Conservation (phyloP, 371 early-diverging fungal genomes). For the Agmasoma carcini region DNA sequence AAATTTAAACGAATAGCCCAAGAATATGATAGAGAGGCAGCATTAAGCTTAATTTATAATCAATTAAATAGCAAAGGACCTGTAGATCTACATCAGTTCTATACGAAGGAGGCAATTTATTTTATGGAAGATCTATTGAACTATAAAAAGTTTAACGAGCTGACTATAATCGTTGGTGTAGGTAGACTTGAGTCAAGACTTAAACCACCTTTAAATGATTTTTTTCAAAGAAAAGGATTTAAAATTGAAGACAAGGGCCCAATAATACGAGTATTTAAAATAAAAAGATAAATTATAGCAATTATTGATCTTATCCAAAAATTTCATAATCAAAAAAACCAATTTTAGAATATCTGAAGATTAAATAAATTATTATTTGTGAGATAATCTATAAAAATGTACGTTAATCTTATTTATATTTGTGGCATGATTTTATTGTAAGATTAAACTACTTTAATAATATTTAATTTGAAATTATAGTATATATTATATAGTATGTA, state of each 20-base stretch:
- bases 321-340: not conserved
- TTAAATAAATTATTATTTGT: not conserved
- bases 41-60: conserved; percentile 2
- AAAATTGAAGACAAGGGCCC: conserved; percentile 3
- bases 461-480: too few relatives aligned
- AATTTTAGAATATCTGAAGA: not conserved
- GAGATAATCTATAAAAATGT: too few relatives aligned
- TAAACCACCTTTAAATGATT: conserved; percentile 9
- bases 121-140: conserved; percentile 19
- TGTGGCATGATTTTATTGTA: too few relatives aligned
- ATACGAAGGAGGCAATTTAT: conserved; percentile 1
- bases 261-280: not conserved
- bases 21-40: conserved; percentile 7
- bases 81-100: conserved; percentile 15
- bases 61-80: not conserved
- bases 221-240: conserved; percentile 14
- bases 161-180: conserved; percentile 10
- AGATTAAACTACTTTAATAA: too few relatives aligned
- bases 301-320: too few relatives aligned
- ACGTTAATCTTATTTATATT: too few relatives aligned
- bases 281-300: too few relatives aligned
- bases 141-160: conserved; percentile 1
- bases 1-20: conserved; percentile 7
- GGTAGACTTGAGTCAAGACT: not conserved
- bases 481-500: too few relatives aligned